Evolutionary conservation across 495 filamentous ascomycete genomes (phyloP).

Genomic region (Penicillium canariense): DNA sequence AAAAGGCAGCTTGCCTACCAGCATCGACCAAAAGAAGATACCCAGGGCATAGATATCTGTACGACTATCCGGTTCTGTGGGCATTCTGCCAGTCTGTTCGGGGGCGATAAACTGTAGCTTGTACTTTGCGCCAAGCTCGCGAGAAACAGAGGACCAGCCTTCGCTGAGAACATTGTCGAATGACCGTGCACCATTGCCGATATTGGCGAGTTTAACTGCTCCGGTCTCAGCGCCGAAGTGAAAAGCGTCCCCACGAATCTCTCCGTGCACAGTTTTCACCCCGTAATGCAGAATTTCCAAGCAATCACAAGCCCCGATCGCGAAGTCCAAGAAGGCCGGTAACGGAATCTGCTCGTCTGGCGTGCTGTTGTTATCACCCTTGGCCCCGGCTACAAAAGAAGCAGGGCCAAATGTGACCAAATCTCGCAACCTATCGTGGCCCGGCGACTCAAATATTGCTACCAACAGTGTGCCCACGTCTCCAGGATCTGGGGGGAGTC

Average conservation of each 20-base stretch:
- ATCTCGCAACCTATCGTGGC: slow-evolving; percentile 66
- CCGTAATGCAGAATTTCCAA: slow-evolving; percentile 84
- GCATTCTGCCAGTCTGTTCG: slow-evolving; percentile 87
- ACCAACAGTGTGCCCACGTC: slow-evolving; percentile 66
- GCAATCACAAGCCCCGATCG: slow-evolving; percentile 80
- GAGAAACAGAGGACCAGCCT: slow-evolving; percentile 77
- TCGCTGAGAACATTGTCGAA: slow-evolving; percentile 86
- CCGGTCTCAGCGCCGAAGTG: slow-evolving; percentile 69
- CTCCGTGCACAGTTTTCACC: slow-evolving; percentile 77
- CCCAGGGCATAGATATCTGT: slow-evolving; percentile 91
- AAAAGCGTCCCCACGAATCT: slow-evolving; percentile 84
- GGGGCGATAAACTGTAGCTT: slow-evolving; percentile 87
- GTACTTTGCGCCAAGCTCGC: slow-evolving; percentile 75
- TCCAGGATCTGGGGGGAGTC: slow-evolving; percentile 59
- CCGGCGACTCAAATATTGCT: slow-evolving; percentile 75
- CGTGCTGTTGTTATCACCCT: slow-evolving; percentile 46
- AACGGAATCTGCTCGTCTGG: slow-evolving; percentile 63
- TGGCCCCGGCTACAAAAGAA: slow-evolving; percentile 55
- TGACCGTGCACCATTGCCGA: slow-evolving; percentile 77
- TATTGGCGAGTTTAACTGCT: slow-evolving; percentile 73
- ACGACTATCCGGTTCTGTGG: slow-evolving; percentile 81
- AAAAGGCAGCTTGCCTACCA: slow-evolving; percentile 75
- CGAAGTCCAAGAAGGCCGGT: slow-evolving; percentile 78
- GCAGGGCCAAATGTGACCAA: slow-evolving; percentile 76
- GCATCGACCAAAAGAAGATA: slow-evolving; percentile 79